Evolutionary conservation across 192 early-diverging fungal species (phyloP).

Genomic region (Coemansia sp.): DNA sequence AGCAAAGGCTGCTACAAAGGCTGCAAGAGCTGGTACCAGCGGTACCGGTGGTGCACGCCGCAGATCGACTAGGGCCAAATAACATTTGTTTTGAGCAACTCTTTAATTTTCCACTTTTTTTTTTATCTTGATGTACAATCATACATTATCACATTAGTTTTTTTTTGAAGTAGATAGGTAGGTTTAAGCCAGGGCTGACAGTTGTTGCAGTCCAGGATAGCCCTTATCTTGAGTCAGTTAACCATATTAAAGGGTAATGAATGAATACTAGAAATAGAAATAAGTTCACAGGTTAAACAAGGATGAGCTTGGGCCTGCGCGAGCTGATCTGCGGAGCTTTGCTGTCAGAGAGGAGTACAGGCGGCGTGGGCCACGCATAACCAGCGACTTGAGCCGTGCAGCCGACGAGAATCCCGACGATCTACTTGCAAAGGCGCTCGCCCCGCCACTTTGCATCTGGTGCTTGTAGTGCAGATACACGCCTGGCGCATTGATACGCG

Average conservation of each 20-base stretch:
- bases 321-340: not conserved
- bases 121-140: too few species aligned
- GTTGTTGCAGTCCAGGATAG: too few species aligned
- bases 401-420: not conserved
- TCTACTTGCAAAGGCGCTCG: not conserved
- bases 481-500: not conserved
- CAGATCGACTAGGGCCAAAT: conserved; percentile 18
- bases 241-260: too few species aligned
- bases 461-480: not conserved
- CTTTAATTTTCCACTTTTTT: too few species aligned
- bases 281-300: not conserved
- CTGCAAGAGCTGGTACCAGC: conserved; percentile 11
- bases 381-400: not conserved
- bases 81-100: not conserved
- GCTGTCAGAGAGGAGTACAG: not conserved
- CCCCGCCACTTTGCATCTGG: not conserved
- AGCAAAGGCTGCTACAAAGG: conserved; percentile 19
- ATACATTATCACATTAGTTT: too few species aligned
- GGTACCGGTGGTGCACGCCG: conserved; percentile 18
- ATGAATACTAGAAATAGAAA: not conserved
- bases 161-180: too few species aligned
- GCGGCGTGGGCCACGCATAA: not conserved
- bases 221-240: too few species aligned
- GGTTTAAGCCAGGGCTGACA: too few species aligned
- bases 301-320: not conserved